Conservation (phyloP, 441 rosid species). For the Bruguiera hainesii region DNA sequence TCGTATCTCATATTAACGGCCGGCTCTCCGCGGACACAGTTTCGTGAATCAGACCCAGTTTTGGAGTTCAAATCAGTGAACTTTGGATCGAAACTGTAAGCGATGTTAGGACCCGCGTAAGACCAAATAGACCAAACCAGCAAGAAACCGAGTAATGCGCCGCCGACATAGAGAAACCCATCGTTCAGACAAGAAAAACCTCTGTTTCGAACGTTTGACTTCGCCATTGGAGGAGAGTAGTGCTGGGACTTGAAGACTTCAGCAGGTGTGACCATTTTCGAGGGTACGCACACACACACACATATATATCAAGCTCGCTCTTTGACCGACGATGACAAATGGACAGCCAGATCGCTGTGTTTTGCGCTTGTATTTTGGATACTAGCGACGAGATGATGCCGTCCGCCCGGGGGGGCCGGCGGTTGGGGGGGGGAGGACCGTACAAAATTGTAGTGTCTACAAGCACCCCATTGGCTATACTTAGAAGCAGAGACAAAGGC, state of each 20-base stretch:
- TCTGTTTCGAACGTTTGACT: conserved; percentile 28
- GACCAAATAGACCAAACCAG: conserved; percentile 49
- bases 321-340: too few species aligned
- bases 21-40: neutral
- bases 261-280: conserved; percentile 31
- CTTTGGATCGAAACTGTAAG: conserved; percentile 10
- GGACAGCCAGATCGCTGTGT: too few species aligned
- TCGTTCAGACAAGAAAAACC: conserved; percentile 32
- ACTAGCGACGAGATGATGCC: too few species aligned
- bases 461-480: too few species aligned
- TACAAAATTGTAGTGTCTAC: too few species aligned
- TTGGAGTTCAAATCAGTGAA: conserved; percentile 10
- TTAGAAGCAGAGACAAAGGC: too few species aligned
- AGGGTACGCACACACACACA: neutral
- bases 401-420: too few species aligned
- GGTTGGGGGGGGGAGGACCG: too few species aligned
- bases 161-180: conserved; percentile 38
- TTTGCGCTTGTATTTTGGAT: too few species aligned
- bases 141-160: conserved; percentile 38
- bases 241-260: conserved; percentile 23
- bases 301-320: neutral
- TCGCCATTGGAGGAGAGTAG: conserved; percentile 41
- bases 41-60: neutral
- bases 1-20: conserved; percentile 36
- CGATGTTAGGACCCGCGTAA: conserved; percentile 21